Conservation (phyloP, 805 yeast species). For the Myxozyma geophila region DNA sequence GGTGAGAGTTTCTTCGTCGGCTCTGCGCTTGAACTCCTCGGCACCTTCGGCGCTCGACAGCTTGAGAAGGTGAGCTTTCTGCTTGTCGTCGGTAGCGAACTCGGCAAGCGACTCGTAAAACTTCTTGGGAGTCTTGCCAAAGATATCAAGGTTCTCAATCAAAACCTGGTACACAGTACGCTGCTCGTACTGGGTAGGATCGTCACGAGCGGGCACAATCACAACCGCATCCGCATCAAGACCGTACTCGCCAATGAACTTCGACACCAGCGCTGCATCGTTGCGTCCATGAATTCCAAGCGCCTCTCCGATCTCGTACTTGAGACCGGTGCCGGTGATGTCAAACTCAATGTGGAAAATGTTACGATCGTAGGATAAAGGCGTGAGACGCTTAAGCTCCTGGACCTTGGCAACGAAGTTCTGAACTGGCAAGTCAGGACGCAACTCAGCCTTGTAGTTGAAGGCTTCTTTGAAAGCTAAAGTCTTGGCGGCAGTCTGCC, state of each 20-base stretch:
- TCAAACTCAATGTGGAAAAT: conserved; percentile 97
- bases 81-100: conserved; percentile 70
- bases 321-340: conserved; percentile 84
- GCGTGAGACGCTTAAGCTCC: conserved; percentile 90
- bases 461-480: conserved; percentile 84
- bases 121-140: conserved; percentile 95
- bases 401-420: conserved; percentile 88
- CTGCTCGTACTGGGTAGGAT: conserved; percentile 60
- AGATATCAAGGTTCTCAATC: conserved; percentile 78
- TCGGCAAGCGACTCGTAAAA: conserved; percentile 83
- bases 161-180: conserved; percentile 84
- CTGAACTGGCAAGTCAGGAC: conserved; percentile 88
- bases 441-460: conserved; percentile 58
- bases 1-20: conserved; percentile 80
- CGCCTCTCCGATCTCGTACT: conserved; percentile 94
- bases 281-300: conserved; percentile 94
- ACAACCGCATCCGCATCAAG: conserved; percentile 70
- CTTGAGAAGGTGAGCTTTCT: conserved; percentile 63
- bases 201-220: conserved; percentile 71
- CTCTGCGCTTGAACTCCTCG: conserved; percentile 76
- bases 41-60: conserved; percentile 83
- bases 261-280: conserved; percentile 62
- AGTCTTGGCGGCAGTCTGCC: conserved; percentile 65
- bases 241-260: conserved; percentile 73
- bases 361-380: conserved; percentile 85